These are phyloP conservation scores for Trametes pubescens DNA, from an alignment of 1,284 basidiomycete species.

Conservation along the genomic window DNA sequence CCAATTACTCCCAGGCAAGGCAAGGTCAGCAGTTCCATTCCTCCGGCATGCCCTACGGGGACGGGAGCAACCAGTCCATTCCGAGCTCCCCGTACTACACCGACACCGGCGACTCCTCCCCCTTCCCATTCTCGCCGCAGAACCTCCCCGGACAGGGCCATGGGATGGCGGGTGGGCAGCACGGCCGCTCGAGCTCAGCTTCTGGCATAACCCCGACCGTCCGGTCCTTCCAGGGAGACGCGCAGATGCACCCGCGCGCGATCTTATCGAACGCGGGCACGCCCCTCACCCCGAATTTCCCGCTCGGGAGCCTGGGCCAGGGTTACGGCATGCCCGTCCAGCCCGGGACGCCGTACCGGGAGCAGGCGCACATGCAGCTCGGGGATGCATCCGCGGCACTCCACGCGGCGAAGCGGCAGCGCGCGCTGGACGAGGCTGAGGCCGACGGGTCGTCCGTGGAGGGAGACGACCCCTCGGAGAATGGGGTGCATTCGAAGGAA, in stretches of 20 bases:
- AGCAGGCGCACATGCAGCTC: constrained; percentile 23
- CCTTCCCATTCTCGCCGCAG: constrained; percentile 23
- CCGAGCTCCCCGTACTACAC: constrained; percentile 30
- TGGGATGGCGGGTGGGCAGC: constrained; percentile 17
- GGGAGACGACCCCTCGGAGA: constrained; percentile 42
- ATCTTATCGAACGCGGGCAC: constrained; percentile 23
- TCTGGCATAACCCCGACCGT: constrained; percentile 30
- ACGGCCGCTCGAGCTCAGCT: constrained; percentile 21
- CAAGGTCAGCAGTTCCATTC: constrained; percentile 13
- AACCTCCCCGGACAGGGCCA: constrained; percentile 16
- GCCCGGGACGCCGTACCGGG: constrained; percentile 25
- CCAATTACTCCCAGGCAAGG: constrained; percentile 12
- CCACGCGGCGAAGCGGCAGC: constrained; percentile 43
- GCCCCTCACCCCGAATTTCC: constrained; percentile 28
- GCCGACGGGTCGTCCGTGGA: constrained; percentile 44
- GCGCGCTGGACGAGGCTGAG: constrained; percentile 54
- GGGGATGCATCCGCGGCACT: constrained; percentile 22
- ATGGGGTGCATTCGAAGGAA: constrained; percentile 34
- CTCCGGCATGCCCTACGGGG: constrained; percentile 18
- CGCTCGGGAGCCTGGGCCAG: constrained; percentile 10
- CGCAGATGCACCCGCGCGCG: constrained; percentile 22
- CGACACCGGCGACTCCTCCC: constrained; percentile 23
- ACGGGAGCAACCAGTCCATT: constrained; percentile 24
- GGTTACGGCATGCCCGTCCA: constrained; percentile 22
- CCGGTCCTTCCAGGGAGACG: constrained; percentile 28